These are phyloP conservation scores for Thraustochytrium striatum DNA, from an alignment of 352 stramenopile genomes.

Conservation along the genomic window DNA sequence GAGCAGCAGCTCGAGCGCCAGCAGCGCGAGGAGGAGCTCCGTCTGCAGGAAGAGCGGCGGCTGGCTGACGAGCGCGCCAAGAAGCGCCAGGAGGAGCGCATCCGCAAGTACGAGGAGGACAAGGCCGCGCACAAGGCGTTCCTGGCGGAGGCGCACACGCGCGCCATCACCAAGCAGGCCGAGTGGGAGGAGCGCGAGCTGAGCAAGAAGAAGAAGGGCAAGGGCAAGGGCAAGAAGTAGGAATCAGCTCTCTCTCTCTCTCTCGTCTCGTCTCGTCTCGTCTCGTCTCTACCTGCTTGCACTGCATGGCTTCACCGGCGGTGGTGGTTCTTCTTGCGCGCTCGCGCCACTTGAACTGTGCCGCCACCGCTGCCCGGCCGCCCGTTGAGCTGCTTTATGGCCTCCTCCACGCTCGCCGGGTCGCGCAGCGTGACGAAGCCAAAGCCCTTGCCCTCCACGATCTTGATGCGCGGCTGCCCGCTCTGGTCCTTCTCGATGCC, in stretches of 20 bases:
- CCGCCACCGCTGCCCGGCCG: background rate
- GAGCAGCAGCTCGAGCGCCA: background rate
- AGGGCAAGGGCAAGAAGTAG: no score
- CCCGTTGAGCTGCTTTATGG: conserved; percentile 27
- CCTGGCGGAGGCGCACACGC: background rate
- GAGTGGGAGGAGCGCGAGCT: conserved; percentile 26
- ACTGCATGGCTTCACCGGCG: no score
- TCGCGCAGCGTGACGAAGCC: conserved; percentile 27
- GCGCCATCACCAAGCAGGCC: background rate
- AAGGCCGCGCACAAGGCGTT: background rate
- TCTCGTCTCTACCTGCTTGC: no score
- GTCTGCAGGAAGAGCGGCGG: background rate
- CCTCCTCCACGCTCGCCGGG: background rate
- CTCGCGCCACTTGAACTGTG: conserved; percentile 26
- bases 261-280: no score
- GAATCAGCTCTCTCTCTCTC: no score
- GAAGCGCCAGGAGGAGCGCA: conserved; percentile 1
- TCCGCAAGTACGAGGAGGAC: conserved; percentile 26
- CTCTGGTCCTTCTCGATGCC: conserved; percentile 47
- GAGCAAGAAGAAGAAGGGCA: conserved; percentile 38
- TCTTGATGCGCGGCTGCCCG: conserved; percentile 26
- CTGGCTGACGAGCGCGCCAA: conserved; percentile 8
- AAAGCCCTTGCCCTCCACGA: conserved; percentile 47
- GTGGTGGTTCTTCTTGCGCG: no score
- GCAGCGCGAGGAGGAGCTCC: background rate